Evolutionary conservation across 306 rosid species (phyloP).

Genomic region (Lathyrus aphaca): DNA sequence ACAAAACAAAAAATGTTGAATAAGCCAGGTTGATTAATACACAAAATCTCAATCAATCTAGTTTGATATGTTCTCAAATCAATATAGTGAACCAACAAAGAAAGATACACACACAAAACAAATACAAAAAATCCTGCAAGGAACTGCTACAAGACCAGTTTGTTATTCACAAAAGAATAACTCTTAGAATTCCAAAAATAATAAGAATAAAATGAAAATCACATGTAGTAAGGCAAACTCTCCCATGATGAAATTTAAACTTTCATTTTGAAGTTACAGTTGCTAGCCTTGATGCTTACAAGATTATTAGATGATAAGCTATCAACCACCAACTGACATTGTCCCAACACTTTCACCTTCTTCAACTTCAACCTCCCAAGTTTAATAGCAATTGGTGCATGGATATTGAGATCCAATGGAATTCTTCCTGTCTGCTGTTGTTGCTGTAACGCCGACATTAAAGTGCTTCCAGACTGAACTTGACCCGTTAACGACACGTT

Average conservation of each 20-base stretch:
- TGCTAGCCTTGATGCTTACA: conserved; percentile 78
- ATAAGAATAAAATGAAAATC: background rate
- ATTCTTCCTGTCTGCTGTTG: conserved; percentile 76
- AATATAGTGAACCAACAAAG: conserved; percentile 16
- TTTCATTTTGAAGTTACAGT: conserved; percentile 67
- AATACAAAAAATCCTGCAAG: conserved; percentile 13
- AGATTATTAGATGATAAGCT: conserved; percentile 70
- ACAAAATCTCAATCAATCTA: conserved; percentile 20
- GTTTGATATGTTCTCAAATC: conserved; percentile 3
- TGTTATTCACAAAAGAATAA: conserved; percentile 28
- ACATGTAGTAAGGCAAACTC: conserved; percentile 28
- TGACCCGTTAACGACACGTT: conserved; percentile 72
- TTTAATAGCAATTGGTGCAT: conserved; percentile 70
- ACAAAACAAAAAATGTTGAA: background rate
- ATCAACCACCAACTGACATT: conserved; percentile 77
- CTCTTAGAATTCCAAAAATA: background rate
- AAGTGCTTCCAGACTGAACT: conserved; percentile 63
- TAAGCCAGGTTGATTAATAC: background rate
- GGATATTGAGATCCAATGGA: conserved; percentile 74
- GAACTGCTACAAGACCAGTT: conserved; percentile 12
- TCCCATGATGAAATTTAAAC: conserved; percentile 35
- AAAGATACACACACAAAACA: conserved; percentile 1
- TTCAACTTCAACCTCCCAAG: conserved; percentile 73
- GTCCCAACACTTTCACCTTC: conserved; percentile 70
- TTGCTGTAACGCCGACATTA: conserved; percentile 75